A percentile compares a stretch with the other conserved stretches of the same genome.
These are phyloP conservation scores for Sordariomycetes sp. DNA, from an alignment of 2,329 filamentous ascomycete species.

Conservation along the genomic window DNA sequence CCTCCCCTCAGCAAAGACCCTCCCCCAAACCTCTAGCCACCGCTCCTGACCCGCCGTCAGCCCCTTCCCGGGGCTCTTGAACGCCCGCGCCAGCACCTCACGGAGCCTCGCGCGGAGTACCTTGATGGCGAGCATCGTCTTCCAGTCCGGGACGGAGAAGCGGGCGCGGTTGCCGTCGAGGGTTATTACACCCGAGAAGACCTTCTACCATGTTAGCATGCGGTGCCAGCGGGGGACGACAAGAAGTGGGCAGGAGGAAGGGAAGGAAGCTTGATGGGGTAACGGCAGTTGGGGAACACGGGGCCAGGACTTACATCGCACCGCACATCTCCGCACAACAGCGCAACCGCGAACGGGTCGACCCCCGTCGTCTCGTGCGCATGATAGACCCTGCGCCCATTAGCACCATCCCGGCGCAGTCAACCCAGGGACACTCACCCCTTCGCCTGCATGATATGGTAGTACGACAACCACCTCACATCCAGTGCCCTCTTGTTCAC, in stretches of 20 bases:
- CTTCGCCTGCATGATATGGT: slow-evolving; percentile 92
- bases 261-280: not conserved
- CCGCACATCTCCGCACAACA: slow-evolving; percentile 80
- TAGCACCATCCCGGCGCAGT: not conserved
- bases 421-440: slow-evolving; percentile 33
- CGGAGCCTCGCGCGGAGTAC: slow-evolving; percentile 58
- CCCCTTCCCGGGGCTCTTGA: slow-evolving; percentile 52
- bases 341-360: slow-evolving; percentile 68
- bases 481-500: slow-evolving; percentile 65
- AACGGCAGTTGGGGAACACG: not conserved
- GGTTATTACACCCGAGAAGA: slow-evolving; percentile 77
- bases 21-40: slow-evolving; percentile 65
- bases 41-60: slow-evolving; percentile 54
- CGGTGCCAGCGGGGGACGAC: not conserved
- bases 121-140: slow-evolving; percentile 81
- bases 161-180: slow-evolving; percentile 79
- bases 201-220: slow-evolving; percentile 24
- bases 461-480: slow-evolving; percentile 80
- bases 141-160: slow-evolving; percentile 80
- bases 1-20: slow-evolving; percentile 33
- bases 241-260: not conserved
- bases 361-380: slow-evolving; percentile 78
- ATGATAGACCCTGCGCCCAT: slow-evolving; percentile 53
- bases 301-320: slow-evolving; percentile 49
- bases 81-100: slow-evolving; percentile 59